Evolutionary conservation across 2,329 filamentous ascomycete species (phyloP), one percentile per base, ranked within the genome.

Genomic region (Aspergillus tanneri): DNA sequence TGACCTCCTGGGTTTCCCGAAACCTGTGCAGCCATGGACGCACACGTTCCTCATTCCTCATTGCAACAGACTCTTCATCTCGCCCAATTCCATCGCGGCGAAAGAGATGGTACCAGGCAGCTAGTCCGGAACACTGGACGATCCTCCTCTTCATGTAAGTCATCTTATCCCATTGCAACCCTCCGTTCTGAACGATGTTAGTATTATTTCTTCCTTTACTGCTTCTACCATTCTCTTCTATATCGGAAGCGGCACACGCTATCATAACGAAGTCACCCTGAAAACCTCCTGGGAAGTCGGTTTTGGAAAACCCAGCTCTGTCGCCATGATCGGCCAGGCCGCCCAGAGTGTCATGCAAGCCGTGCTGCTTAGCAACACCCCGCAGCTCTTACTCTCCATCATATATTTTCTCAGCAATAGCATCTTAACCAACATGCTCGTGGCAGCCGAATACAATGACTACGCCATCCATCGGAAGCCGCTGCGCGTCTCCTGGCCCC

Each of bases 371-470:
- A 60, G 61, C 22, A 71, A 71, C 28, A 54, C 52, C 0, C 64
- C 65, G 0, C 68, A 73, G 47, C 25, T 69, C 1, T 4, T 66
- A 0, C 38, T 72, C 2, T 71, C 68, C 0, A 34, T 64, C 4
- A 44, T 64, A n/a, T 72, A 71, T 32, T 60, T 67, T 8, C 43
- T 61, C 5, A 69, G 62, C 55, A 72, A 73, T 46, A 47, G 50
- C 12, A 47, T 71, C 1, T 54, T 67, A 18, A 81, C 75, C 0
- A 66, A 61, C 3, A 78, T 81, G 63, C 64, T 77, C 0, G 60
- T 74, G 0, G 72, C 68, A 0, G 58, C 65, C 8, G 81, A 83
- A 58, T 83, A 75, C 62, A 72, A 66, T 39, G 58, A 60, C 0
- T 76, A 74, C 57, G 68, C 67, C 1, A 35, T 47, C 0, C 37